A percentile compares a stretch with the other conserved stretches of the same genome.
Evolutionary conservation across 2,329 filamentous ascomycete genomes (phyloP).

Genomic region (Nannizzia gypsea): DNA sequence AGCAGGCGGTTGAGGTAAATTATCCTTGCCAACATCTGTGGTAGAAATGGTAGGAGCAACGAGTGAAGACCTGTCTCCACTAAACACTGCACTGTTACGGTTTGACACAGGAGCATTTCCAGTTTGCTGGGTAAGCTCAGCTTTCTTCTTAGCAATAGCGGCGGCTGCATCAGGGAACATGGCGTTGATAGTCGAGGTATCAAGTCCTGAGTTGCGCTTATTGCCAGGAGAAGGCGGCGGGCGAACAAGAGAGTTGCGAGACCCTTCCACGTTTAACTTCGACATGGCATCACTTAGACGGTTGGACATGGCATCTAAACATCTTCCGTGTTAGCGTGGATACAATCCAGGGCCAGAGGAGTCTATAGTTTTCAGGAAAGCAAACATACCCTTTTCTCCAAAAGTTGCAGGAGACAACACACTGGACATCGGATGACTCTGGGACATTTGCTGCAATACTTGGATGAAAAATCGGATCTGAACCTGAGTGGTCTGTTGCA

Average conservation of each 20-base stretch:
- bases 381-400: conserved; percentile 65
- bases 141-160: conserved; percentile 96
- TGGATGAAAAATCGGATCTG: conserved; percentile 99
- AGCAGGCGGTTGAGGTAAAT: conserved; percentile 51
- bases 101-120: conserved; percentile 83
- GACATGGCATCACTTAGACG: conserved; percentile 93
- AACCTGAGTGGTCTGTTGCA: conserved; percentile 97
- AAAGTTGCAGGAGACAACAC: conserved; percentile 91
- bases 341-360: conserved; percentile 5
- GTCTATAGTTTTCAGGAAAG: background rate
- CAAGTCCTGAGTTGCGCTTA: conserved; percentile 90
- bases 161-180: conserved; percentile 99
- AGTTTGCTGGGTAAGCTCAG: conserved; percentile 90
- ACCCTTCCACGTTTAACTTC: conserved; percentile 78
- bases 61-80: conserved; percentile 61
- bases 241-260: conserved; percentile 74
- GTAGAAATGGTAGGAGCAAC: conserved; percentile 62
- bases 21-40: conserved; percentile 51
- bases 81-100: conserved; percentile 70
- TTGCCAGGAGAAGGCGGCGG: conserved; percentile 64
- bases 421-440: conserved; percentile 93
- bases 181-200: conserved; percentile 85
- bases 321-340: conserved; percentile 11
- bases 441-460: conserved; percentile 96
- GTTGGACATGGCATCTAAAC: conserved; percentile 85